These are phyloP conservation scores for Cladophialophora exuberans DNA, from an alignment of 2,329 filamentous ascomycete genomes.

Conservation along the genomic window DNA sequence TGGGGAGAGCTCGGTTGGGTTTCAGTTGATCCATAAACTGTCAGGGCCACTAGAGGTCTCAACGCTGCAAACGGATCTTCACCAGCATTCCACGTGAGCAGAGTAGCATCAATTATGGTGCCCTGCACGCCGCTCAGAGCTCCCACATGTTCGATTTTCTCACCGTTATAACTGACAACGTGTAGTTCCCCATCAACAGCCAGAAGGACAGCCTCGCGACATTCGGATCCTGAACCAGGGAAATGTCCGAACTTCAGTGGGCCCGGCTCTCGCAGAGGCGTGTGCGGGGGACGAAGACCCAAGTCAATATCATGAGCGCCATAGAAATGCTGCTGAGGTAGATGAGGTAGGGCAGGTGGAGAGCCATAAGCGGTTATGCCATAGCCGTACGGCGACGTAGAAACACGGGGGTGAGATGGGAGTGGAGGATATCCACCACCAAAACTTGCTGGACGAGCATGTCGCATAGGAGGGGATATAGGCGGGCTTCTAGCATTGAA, in stretches of 20 bases:
- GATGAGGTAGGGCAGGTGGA: conserved; percentile 69
- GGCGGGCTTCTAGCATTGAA: conserved; percentile 48
- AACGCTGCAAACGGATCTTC: conserved; percentile 57
- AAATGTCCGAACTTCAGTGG: conserved; percentile 22
- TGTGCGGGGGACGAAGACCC: conserved; percentile 45
- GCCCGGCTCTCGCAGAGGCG: conserved; percentile 15
- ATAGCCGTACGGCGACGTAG: conserved; percentile 43
- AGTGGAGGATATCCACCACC: conserved; percentile 44
- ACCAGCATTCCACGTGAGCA: conserved; percentile 69
- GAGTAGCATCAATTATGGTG: conserved; percentile 78
- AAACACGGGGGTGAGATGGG: conserved; percentile 26
- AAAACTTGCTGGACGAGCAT: conserved; percentile 48
- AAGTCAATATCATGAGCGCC: conserved; percentile 73
- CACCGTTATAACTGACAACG: conserved; percentile 72
- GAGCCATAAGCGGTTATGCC: conserved; percentile 47
- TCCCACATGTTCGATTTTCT: conserved; percentile 70
- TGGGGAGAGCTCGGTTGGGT: conserved; percentile 33
- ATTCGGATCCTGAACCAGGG: conserved; percentile 16
- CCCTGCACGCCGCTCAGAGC: conserved; percentile 77
- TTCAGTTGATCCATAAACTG: conserved; percentile 73
- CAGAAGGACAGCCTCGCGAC: conserved; percentile 69
- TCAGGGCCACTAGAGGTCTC: conserved; percentile 76
- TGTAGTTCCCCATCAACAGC: conserved; percentile 82
- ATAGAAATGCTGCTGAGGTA: conserved; percentile 78
- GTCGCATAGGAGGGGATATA: conserved; percentile 45